Evolutionary conservation across 163 green algal genomes (phyloP), one percentile per base, ranked within the genome.

Genomic region (Trebouxia gelatinosa): DNA sequence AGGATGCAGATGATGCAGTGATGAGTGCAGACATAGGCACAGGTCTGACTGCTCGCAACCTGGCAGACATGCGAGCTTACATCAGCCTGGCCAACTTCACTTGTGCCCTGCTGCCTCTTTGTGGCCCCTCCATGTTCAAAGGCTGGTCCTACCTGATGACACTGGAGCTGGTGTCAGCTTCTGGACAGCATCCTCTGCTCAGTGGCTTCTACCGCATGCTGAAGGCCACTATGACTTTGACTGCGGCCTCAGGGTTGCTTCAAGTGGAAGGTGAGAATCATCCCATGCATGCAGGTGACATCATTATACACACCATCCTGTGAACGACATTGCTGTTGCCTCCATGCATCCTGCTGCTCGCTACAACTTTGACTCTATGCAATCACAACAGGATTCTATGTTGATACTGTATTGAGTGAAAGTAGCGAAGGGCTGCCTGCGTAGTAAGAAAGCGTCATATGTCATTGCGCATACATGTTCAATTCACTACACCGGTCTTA

Each of bases 151-250:
- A 76, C 48, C 70, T 48, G 9, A 39, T 70, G 32, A 71, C 34
- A 5, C 40, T 77, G 6, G 38, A 70, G 3, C 48, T 81, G 65
- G 77, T 81, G 43, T 64, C 65, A 0, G 77, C 65, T 16, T 77
- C 77, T 19, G 48, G 50, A 6, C 77, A 43, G 64, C 29, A 39
- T 16, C 78, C 66, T 6, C 35, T 77, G 29, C 57, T 82, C 28
- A 78, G 66, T 28, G 68, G 78, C 23, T 82, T 78, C 50, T 78
- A 78, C 35, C 68, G 58, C 7, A 66, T 82, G 62, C 31, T 82
- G 59, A 46, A 28, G 2, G 54, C 43, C 19, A 64, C 50, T 19
- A 59, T 82, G 68, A 35, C 38, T 19, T 38, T 82, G 40, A 46
- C 67, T 37, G 54, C 26, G 3, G n/a, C 35, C 0, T 28, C 46